phyloP scores from a whole-genome alignment of 2,329 filamentous ascomycete species.

The Fusarium paranaense region DNA sequence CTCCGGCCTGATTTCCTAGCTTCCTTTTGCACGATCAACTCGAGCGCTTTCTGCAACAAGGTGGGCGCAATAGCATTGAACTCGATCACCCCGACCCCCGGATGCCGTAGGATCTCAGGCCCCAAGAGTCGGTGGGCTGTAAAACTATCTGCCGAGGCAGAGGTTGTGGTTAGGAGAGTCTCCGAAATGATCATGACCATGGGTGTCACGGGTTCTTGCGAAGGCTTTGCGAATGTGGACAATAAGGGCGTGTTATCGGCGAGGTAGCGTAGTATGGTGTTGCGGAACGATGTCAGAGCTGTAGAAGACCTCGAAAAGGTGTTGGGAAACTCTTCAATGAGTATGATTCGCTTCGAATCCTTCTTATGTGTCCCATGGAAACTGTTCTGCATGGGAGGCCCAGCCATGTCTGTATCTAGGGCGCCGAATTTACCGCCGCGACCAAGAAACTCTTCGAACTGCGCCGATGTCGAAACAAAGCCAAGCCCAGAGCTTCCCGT shows the following conservation, averaged over 20 bases:
- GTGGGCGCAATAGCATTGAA: conserved; percentile 95
- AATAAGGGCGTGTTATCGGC: conserved; percentile 72
- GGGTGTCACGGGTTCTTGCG: conserved; percentile 68
- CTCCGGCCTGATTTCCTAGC: conserved; percentile 80
- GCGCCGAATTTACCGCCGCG: conserved; percentile 84
- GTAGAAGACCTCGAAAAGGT: conserved; percentile 75
- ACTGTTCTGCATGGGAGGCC: conserved; percentile 44
- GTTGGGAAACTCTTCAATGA: conserved; percentile 87
- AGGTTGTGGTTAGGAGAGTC: conserved; percentile 85
- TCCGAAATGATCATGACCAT: conserved; percentile 93
- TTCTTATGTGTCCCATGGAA: conserved; percentile 31
- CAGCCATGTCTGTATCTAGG: conserved; percentile 61
- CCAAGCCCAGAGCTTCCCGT: conserved; percentile 69
- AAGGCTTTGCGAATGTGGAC: conserved; percentile 58
- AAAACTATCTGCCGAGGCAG: conserved; percentile 88
- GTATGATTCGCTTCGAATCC: conserved; percentile 66
- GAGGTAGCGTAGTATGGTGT: conserved; percentile 80
- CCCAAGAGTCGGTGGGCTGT: conserved; percentile 92
- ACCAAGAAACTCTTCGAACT: conserved; percentile 93
- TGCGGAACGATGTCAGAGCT: conserved; percentile 77
- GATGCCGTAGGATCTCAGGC: conserved; percentile 85
- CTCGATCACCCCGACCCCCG: conserved; percentile 82
- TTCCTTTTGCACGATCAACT: conserved; percentile 86
- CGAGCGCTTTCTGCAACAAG: conserved; percentile 84
- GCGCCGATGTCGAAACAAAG: conserved; percentile 76